These are phyloP conservation scores for Mycena rebaudengoi DNA, from an alignment of 768 basidiomycete genomes.

Conservation along the genomic window DNA sequence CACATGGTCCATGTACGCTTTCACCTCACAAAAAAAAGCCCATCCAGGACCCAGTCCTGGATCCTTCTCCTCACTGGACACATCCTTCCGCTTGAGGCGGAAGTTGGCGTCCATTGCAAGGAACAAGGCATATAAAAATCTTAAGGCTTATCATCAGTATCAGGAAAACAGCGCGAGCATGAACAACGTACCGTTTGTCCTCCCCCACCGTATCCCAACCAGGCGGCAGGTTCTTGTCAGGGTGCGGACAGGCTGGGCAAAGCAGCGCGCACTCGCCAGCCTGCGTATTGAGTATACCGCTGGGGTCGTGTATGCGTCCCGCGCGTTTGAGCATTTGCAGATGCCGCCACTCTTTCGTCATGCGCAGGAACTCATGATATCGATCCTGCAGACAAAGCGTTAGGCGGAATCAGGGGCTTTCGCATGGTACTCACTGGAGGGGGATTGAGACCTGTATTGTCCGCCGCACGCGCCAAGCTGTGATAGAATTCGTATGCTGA, in stretches of 20 bases:
- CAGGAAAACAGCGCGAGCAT: not conserved
- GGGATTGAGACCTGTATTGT: slow-evolving; percentile 34
- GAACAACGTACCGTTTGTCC: slow-evolving; percentile 10
- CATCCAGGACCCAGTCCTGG: slow-evolving; percentile 27
- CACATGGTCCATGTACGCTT: no score
- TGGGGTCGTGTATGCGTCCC: not conserved
- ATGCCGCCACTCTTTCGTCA: slow-evolving; percentile 17
- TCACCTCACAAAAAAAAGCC: slow-evolving; percentile 34
- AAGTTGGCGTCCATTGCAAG: slow-evolving; percentile 30
- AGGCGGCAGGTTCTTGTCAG: slow-evolving; percentile 24
- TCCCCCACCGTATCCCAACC: slow-evolving; percentile 16
- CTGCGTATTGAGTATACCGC: not conserved
- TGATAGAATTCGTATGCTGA: slow-evolving; percentile 40
- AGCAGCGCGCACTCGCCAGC: slow-evolving; percentile 7
- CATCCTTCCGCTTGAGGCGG: slow-evolving; percentile 20
- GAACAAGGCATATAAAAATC: slow-evolving; percentile 24
- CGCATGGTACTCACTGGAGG: no score
- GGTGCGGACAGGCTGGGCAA: slow-evolving; percentile 31
- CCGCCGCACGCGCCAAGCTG: slow-evolving; percentile 28
- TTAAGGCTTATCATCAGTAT: no score
- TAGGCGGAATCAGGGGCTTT: no score
- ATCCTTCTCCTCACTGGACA: slow-evolving; percentile 27
- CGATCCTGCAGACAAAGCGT: no score
- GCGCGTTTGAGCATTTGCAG: slow-evolving; percentile 15
- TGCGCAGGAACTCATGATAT: slow-evolving; percentile 35